Conservation (phyloP, 2,329 filamentous ascomycete genomes). For the Cercospora brassicicola region DNA sequence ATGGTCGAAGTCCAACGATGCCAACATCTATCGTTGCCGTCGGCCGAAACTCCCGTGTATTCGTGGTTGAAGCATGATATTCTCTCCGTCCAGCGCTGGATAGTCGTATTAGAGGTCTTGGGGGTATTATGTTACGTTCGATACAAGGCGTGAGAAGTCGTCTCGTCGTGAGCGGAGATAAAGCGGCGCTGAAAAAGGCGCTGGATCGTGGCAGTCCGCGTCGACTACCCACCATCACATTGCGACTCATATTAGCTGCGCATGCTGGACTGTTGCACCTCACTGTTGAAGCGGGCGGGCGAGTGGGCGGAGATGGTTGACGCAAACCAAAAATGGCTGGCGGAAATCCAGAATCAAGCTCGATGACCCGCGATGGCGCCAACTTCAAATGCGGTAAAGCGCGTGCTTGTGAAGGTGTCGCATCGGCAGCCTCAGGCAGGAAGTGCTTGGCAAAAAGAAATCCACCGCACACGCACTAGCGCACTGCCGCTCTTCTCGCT, state of each 20-base stretch:
- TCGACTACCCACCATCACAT: conserved; percentile 35
- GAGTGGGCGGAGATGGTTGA: conserved; percentile 13
- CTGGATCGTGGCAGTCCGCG: conserved; percentile 21
- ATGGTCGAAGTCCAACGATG: conserved; percentile 14
- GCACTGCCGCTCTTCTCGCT: not conserved
- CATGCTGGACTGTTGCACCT: conserved; percentile 19
- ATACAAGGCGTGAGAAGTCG: conserved; percentile 14
- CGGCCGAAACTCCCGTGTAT: conserved; percentile 29
- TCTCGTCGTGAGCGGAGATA: conserved; percentile 14
- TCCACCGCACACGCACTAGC: conserved; percentile 6
- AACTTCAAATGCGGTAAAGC: not conserved
- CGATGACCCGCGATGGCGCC: conserved; percentile 5
- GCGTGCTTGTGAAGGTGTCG: conserved; percentile 6
- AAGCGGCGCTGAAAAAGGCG: conserved; percentile 13
- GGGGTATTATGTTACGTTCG: not conserved
- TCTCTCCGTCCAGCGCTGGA: not conserved
- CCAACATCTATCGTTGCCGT: conserved; percentile 20
- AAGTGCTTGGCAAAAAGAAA: conserved; percentile 4
- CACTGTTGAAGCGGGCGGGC: conserved; percentile 21
- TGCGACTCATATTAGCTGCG: conserved; percentile 44
- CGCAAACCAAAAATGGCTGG: not conserved
- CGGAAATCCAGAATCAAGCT: conserved; percentile 10
- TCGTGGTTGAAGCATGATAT: conserved; percentile 27
- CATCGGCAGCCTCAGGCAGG: not conserved
- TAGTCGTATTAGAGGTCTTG: conserved; percentile 4